phyloP scores from a whole-genome alignment of 805 yeast species.

The Zygotorulaspora danielsina region DNA sequence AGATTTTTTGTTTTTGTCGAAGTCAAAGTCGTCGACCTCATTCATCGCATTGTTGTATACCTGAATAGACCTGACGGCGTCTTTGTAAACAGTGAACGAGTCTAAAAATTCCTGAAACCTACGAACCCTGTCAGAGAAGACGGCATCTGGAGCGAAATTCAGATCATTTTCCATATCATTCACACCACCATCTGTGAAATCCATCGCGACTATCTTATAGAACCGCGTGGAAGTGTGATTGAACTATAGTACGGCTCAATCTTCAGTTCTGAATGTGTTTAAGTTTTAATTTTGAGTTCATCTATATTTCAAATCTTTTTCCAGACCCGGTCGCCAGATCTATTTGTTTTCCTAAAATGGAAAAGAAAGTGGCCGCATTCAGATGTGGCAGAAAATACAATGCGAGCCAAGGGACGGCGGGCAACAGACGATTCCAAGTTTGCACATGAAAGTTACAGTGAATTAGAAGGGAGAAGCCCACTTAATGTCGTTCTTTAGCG shows the following conservation, averaged over 20 bases:
- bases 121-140: conserved; percentile 78
- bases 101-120: conserved; percentile 83
- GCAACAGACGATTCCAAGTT: no score
- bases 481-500: no score
- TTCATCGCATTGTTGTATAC: conserved; percentile 47
- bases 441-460: no score
- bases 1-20: conserved; percentile 13
- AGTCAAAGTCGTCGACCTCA: conserved; percentile 15
- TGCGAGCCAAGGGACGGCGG: no score
- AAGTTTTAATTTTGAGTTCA: no score
- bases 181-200: conserved; percentile 4
- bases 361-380: conserved; percentile 2
- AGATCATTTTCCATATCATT: conserved; percentile 7
- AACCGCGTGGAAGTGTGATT: no score
- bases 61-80: conserved; percentile 68
- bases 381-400: no score
- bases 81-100: conserved; percentile 61
- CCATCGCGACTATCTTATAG: no score
- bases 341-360: conserved; percentile 6
- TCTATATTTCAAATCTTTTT: neutral
- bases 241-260: no score
- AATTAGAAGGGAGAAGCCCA: no score
- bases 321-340: neutral
- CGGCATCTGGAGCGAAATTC: conserved; percentile 39
- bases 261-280: no score